Conservation (phyloP, 192 early-diverging fungal genomes). For the Umbelopsis ramanniana region DNA sequence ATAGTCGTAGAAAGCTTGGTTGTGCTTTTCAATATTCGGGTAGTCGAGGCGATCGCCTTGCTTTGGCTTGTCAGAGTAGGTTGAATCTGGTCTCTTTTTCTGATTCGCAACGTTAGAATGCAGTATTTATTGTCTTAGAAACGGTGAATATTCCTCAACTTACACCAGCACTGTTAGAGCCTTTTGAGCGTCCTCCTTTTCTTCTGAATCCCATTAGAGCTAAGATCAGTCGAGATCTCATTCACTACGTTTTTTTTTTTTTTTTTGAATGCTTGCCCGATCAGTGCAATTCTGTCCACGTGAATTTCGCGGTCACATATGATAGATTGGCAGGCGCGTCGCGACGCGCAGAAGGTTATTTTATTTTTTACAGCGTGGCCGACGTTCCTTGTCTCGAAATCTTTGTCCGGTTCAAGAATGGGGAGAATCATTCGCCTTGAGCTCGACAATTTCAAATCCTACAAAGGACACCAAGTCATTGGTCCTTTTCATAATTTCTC, state of each 20-base stretch:
- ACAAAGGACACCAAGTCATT: slow-evolving; percentile 91
- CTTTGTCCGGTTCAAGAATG: slow-evolving; percentile 48
- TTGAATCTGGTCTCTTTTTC: neutral
- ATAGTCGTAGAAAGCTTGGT: slow-evolving; percentile 9
- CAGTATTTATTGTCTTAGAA: no score
- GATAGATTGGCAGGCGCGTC: neutral
- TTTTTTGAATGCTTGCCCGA: neutral
- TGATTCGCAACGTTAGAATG: neutral
- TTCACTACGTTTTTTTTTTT: neutral
- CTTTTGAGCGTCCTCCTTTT: neutral
- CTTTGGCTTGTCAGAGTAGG: neutral
- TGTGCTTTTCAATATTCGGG: slow-evolving; percentile 13
- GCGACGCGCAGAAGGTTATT: neutral
- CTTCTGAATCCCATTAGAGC: slow-evolving; percentile 10
- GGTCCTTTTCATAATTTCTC: slow-evolving; percentile 96
- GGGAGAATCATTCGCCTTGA: slow-evolving; percentile 87
- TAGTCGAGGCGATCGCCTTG: slow-evolving; percentile 6
- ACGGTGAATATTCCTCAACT: no score
- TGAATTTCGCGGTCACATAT: slow-evolving; percentile 3
- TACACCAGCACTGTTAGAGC: neutral
- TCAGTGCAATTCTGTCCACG: neutral
- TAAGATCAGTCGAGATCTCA: neutral
- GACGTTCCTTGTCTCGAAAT: neutral
- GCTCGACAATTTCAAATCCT: slow-evolving; percentile 99
- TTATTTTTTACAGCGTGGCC: neutral